Conservation (phyloP, 179 eudicot species). For the Vitellaria paradoxa region DNA sequence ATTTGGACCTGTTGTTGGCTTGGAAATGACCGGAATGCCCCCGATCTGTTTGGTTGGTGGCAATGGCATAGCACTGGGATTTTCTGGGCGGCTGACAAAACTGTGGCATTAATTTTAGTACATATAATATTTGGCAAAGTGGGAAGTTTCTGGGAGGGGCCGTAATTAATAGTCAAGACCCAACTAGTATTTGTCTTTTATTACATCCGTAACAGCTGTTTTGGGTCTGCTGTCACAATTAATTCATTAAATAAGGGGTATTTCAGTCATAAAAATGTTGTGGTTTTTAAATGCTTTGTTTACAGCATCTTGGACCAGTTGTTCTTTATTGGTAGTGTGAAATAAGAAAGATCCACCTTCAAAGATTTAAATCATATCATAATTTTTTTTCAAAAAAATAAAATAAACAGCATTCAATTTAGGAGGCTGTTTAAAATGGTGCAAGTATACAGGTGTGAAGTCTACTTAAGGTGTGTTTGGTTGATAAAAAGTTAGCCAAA, state of each 20-base stretch:
- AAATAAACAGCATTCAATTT: too few species aligned
- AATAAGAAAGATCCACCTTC: not conserved
- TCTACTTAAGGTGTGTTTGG: too few species aligned
- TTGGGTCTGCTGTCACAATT: constrained; percentile 1
- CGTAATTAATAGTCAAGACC: too few species aligned
- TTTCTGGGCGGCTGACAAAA: too few species aligned
- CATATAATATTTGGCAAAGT: too few species aligned
- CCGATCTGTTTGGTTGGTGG: not conserved
- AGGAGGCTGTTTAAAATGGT: too few species aligned
- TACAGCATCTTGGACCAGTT: constrained; percentile 2
- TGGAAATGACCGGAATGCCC: constrained; percentile 16
- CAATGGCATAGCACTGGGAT: too few species aligned
- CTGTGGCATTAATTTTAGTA: too few species aligned
- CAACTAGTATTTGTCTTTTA: not conserved
- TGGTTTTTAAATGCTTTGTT: not conserved
- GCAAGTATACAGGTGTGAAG: too few species aligned
- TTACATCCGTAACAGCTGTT: constrained; percentile 7
- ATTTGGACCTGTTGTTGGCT: not conserved
- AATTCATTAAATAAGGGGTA: constrained; percentile 10
- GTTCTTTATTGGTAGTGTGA: not conserved
- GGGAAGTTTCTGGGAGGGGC: constrained; percentile 11
- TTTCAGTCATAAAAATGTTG: not conserved
- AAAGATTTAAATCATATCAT: not conserved
- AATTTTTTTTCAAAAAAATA: too few species aligned
- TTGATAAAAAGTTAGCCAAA: too few species aligned